A percentile compares a stretch with the other conserved stretches of the same genome.
Evolutionary conservation across 108 stramenopile genomes (phyloP).

Genomic region (Mediolabrus comicus): DNA sequence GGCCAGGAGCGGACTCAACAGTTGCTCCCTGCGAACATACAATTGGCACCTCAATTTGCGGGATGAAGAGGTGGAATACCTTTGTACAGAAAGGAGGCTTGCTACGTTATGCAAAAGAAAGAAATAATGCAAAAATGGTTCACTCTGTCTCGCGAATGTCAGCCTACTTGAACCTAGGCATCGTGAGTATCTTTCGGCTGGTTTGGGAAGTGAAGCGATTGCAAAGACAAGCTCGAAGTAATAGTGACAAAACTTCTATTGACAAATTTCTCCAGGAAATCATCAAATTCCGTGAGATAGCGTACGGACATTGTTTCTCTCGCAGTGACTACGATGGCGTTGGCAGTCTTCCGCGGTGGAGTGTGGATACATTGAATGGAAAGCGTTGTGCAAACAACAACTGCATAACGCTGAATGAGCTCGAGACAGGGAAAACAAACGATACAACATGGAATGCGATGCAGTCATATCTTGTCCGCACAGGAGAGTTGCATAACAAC

Average conservation of each 20-base stretch:
- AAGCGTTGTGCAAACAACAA: not conserved
- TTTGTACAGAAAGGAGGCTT: slow-evolving; percentile 48
- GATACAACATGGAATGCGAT: slow-evolving; percentile 68
- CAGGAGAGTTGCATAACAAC: slow-evolving; percentile 84
- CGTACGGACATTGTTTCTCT: slow-evolving; percentile 60
- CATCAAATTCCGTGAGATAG: slow-evolving; percentile 68
- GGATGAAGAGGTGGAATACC: slow-evolving; percentile 51
- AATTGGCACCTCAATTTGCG: slow-evolving; percentile 46
- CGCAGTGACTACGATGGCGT: slow-evolving; percentile 33
- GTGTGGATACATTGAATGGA: slow-evolving; percentile 21
- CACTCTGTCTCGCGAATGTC: slow-evolving; percentile 67
- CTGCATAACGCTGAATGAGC: slow-evolving; percentile 9
- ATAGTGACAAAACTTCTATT: slow-evolving; percentile 21
- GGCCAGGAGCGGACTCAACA: slow-evolving; percentile 54
- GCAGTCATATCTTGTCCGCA: slow-evolving; percentile 62
- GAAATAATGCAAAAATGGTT: slow-evolving; percentile 48
- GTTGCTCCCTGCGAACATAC: slow-evolving; percentile 65
- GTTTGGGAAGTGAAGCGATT: slow-evolving; percentile 47
- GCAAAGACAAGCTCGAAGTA: slow-evolving; percentile 1
- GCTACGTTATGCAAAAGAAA: slow-evolving; percentile 44
- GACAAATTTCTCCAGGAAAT: slow-evolving; percentile 72
- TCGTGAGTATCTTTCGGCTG: slow-evolving; percentile 59
- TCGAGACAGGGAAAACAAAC: slow-evolving; percentile 22
- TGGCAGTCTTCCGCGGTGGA: slow-evolving; percentile 48
- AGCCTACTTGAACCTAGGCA: slow-evolving; percentile 68